Base-by-base conservation (phyloP, 2,329 filamentous ascomycete genomes). In the Diaporthe citrichinensis region DNA sequence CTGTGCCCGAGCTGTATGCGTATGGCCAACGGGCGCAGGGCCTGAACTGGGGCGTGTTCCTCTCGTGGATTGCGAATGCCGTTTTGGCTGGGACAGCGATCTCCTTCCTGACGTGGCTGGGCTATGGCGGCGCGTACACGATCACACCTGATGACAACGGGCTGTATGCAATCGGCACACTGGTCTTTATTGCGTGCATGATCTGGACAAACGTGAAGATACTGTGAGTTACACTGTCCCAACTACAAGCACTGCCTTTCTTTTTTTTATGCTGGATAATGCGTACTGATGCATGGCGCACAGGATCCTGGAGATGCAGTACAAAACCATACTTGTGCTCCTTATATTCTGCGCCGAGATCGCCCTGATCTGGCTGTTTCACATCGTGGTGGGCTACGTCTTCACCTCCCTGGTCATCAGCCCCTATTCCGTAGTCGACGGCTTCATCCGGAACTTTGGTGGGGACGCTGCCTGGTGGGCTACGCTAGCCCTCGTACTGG, bases 1-100 rank as follows among this genome's bases (percentile, higher is more conserved):
- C 96, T 0, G 93, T 98, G 0, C 96, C 96, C 0, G 96, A 98
- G 83, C 89, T 98, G 2, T 98, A 98, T 83, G 91, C 92, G 17
- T 94, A 93, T 77, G 95, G 95, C 6, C 95, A 97, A 84, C 90
- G 90, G 25, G 90, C 90, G 76, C 86, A 84, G 78, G 95, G 93
- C 0, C 92, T 98, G 82, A 96, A 96, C 81, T 88, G 95, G 77
- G 87, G 86, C 58, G 88, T 94, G 76, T 98, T 95, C 80, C 80
- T 93, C 0, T 89, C 89, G 12, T 98, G 95, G 95, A 94, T 96
- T 84, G 88, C 93, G 51, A 91, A 94, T 79, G 95, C 91, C 0
- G 91, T 91, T 0, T 87, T 89, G 8, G 93, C 97, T 83, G 94
- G 95, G 15, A 89, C 95, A 77, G 85, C 95, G 61, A 88, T 94